A percentile compares a stretch with the other conserved stretches of the same genome.
Conservation (phyloP, 345 rosid species). For the Salix exigua region DNA sequence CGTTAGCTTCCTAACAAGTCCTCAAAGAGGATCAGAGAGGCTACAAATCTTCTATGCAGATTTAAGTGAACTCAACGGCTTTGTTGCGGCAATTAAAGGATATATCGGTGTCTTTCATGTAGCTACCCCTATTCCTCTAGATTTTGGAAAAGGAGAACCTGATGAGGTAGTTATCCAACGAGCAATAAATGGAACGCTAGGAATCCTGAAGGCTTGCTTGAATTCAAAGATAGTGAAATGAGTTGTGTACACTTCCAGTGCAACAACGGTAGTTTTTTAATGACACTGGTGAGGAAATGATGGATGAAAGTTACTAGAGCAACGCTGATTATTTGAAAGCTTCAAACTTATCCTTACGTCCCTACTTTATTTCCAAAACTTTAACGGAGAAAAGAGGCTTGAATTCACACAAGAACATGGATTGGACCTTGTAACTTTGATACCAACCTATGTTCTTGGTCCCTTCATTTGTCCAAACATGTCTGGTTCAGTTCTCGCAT, state of each 20-base stretch:
- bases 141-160: slow-evolving; percentile 36
- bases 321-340: background rate
- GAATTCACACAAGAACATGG: slow-evolving; percentile 30
- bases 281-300: background rate
- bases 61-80: slow-evolving; percentile 25
- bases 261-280: slow-evolving; percentile 14
- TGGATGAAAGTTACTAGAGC: slow-evolving; percentile 25
- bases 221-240: slow-evolving; percentile 53
- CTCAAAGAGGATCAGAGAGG: slow-evolving; percentile 47
- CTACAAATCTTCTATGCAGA: slow-evolving; percentile 38
- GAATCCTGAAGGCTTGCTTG: slow-evolving; percentile 52
- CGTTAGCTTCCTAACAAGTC: slow-evolving; percentile 46
- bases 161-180: slow-evolving; percentile 46
- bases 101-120: slow-evolving; percentile 33
- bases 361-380: slow-evolving; percentile 30
- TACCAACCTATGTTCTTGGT: slow-evolving; percentile 28
- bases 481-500: slow-evolving; percentile 14
- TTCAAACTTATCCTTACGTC: background rate
- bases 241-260: slow-evolving; percentile 63
- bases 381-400: slow-evolving; percentile 30
- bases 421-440: slow-evolving; percentile 38
- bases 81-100: slow-evolving; percentile 19
- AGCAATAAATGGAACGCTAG: slow-evolving; percentile 43
- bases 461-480: slow-evolving; percentile 37
- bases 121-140: slow-evolving; percentile 13